Conservation (phyloP, 2,329 filamentous ascomycete species). For the Fusarium proliferatum region DNA sequence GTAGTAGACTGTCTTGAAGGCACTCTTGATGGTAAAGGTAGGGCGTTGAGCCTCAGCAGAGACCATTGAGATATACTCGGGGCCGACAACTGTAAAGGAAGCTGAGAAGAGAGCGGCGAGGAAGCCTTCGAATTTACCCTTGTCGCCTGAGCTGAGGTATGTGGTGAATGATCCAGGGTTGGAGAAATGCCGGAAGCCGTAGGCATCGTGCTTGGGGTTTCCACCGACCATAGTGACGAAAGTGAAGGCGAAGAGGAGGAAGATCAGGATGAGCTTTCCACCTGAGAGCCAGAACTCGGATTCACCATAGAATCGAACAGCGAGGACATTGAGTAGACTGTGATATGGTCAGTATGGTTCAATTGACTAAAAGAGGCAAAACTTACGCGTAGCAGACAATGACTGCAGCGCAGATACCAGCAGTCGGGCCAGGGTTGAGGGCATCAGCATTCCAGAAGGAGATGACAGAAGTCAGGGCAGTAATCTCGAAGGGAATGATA, state of each 20-base stretch:
- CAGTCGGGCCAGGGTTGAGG: conserved; percentile 48
- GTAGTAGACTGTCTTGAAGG: conserved; percentile 63
- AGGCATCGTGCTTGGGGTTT: conserved; percentile 64
- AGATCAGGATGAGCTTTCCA: conserved; percentile 53
- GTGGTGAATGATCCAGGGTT: conserved; percentile 65
- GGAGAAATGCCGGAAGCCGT: conserved; percentile 76
- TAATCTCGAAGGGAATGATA: conserved; percentile 63
- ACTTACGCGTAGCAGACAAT: conserved; percentile 54
- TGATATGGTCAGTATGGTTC: not conserved
- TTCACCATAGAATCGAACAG: conserved; percentile 57
- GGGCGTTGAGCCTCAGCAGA: conserved; percentile 73
- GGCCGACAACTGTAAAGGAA: conserved; percentile 68
- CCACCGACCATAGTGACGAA: conserved; percentile 71
- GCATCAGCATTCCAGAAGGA: conserved; percentile 60
- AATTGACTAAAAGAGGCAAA: too few species aligned
- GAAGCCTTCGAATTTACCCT: conserved; percentile 75
- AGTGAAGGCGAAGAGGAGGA: conserved; percentile 66
- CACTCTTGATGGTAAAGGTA: conserved; percentile 65
- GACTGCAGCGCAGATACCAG: conserved; percentile 57
- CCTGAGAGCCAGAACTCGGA: conserved; percentile 59
- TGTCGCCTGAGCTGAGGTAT: conserved; percentile 65
- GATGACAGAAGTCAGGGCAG: conserved; percentile 61
- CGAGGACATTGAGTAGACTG: conserved; percentile 53
- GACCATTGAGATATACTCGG: conserved; percentile 71
- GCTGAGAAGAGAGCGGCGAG: conserved; percentile 71